Base-by-base conservation (phyloP, 2,329 filamentous ascomycete species). In the Penicillium freii region DNA sequence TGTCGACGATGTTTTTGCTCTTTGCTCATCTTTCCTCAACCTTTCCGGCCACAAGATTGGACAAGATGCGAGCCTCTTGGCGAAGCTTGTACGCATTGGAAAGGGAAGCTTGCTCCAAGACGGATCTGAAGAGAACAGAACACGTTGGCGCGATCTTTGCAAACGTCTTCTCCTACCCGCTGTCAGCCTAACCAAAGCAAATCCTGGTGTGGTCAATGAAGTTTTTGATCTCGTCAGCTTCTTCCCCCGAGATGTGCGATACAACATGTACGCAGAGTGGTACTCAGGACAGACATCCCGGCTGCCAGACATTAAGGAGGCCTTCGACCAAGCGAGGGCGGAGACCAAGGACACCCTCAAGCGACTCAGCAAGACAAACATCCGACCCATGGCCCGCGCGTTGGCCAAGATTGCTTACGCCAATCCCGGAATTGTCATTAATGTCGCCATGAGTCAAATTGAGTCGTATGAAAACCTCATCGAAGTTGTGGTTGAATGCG, bases 381-480 rank as follows among this genome's bases (percentile, higher is more conserved):
- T 93, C 21, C 84, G 87, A 51, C 85, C 88, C 46, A 96, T 96
- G 86, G 92, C 92, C 47, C 87, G 92, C 69, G 86, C 87, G 38
- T 82, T 99, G 31, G 92, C 93, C 9, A 97, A 97, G 75, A 89
- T 92, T n/a, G 92, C 92, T 27, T 90, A 91, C 67, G 87, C 91
- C 1, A 94, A 91, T 43, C 95, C 94, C 1, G 93, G 93, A 27
- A 84, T 96, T 56, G 92, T 97, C 25, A 96, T 97, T 78, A 87
- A 87, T 67, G 89, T 93, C 56, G 91, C 92, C 7, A 85, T 99
- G 57, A 87, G 87, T 61, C 92, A 97, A 73, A 91, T 97, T 58
- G 92, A 99, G 74, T 88, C 89, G 0, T 99, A 99, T 72, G 90
- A 89, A 71, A 99, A 97, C 70, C 83, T 99, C 59, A 96, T 96